These are phyloP conservation scores for Phoma sp. DNA, from an alignment of 2,329 filamentous ascomycete genomes.

Conservation along the genomic window DNA sequence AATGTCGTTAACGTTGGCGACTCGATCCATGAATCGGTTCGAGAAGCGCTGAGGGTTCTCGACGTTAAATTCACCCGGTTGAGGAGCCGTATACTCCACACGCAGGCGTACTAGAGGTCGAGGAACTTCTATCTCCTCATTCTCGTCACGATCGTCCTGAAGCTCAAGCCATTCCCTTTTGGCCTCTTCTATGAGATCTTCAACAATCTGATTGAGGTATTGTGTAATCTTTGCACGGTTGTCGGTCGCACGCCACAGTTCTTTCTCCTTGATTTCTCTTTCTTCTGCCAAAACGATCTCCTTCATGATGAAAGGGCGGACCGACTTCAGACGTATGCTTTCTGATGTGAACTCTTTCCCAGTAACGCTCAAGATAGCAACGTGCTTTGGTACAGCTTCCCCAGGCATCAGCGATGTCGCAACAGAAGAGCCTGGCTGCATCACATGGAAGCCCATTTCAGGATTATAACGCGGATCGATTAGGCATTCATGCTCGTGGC, in stretches of 20 bases:
- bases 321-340: slow-evolving; percentile 82
- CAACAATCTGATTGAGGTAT: slow-evolving; percentile 77
- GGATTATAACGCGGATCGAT: slow-evolving; percentile 85
- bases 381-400: slow-evolving; percentile 89
- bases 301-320: slow-evolving; percentile 86
- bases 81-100: slow-evolving; percentile 86
- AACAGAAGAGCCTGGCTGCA: slow-evolving; percentile 96
- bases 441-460: slow-evolving; percentile 91
- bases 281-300: slow-evolving; percentile 82
- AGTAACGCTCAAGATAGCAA: slow-evolving; percentile 82
- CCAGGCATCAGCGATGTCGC: slow-evolving; percentile 90
- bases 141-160: slow-evolving; percentile 62
- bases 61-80: slow-evolving; percentile 84
- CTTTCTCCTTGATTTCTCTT: slow-evolving; percentile 75
- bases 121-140: slow-evolving; percentile 68
- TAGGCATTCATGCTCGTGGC: slow-evolving; percentile 94
- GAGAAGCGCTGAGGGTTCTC: slow-evolving; percentile 98
- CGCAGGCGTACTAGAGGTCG: slow-evolving; percentile 86
- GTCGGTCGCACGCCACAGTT: slow-evolving; percentile 79
- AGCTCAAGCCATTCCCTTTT: slow-evolving; percentile 78
- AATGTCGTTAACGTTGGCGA: slow-evolving; percentile 93
- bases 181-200: slow-evolving; percentile 86
- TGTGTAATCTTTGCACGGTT: slow-evolving; percentile 82
- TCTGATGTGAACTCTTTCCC: slow-evolving; percentile 82
- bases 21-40: slow-evolving; percentile 85